Evolutionary conservation across 2,329 filamentous ascomycete species (phyloP).

Genomic region (Cladosporium phlei): DNA sequence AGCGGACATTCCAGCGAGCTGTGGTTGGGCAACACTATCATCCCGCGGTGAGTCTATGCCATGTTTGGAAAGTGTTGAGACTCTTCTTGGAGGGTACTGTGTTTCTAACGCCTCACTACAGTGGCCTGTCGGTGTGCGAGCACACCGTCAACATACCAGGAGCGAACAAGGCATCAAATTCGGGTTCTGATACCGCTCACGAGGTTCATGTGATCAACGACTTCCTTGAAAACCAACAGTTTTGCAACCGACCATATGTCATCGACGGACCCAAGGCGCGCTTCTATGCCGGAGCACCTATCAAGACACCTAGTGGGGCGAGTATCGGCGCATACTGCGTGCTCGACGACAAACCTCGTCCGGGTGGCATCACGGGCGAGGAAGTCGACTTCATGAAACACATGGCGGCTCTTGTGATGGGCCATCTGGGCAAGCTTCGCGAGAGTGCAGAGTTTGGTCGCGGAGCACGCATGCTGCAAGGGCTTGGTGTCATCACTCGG

Average conservation of each 20-base stretch:
- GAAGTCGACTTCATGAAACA: conserved; percentile 55
- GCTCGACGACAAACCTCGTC: conserved; percentile 52
- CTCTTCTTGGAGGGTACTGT: not conserved
- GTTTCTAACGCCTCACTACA: not conserved
- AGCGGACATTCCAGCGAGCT: conserved; percentile 21
- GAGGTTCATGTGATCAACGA: conserved; percentile 28
- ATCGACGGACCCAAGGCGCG: conserved; percentile 24
- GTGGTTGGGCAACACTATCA: conserved; percentile 27
- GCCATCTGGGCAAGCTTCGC: conserved; percentile 56
- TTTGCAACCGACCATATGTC: conserved; percentile 28
- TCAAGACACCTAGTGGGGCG: conserved; percentile 53
- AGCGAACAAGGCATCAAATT: conserved; percentile 20
- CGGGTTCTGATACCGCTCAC: not conserved
- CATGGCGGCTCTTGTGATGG: conserved; percentile 54
- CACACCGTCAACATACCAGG: conserved; percentile 24
- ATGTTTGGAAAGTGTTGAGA: not conserved
- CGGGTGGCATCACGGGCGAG: conserved; percentile 45
- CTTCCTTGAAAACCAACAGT: conserved; percentile 23
- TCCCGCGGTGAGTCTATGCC: conserved; percentile 18
- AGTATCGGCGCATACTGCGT: conserved; percentile 59
- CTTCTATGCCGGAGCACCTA: conserved; percentile 59
- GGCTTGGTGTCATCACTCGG: not conserved
- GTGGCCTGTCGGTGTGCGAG: conserved; percentile 28
- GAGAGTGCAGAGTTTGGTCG: conserved; percentile 41
- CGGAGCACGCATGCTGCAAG: conserved; percentile 5